Evolutionary conservation across 805 yeast species (phyloP), one percentile per base, ranked within the genome.

Genomic region (Candida pseudoglaebosa): DNA sequence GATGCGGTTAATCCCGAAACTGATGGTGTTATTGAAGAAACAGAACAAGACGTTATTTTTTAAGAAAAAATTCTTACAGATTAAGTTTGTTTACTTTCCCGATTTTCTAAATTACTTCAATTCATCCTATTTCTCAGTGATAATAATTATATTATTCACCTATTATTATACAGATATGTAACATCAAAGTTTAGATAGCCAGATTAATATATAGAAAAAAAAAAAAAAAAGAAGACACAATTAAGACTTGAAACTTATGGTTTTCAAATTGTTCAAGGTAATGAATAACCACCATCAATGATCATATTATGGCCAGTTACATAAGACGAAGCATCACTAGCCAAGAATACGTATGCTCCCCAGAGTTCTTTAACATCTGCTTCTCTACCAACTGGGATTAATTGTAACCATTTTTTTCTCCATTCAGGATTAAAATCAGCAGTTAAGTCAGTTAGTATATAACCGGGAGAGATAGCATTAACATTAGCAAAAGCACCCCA

Each of bases 401-500:
- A 54, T 32, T 51, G 51, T 56, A 59, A 63, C 74, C 74, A 69
- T 33, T 47, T 54, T 26, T 46, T 44, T 55, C 63, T 67, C 40
- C 57, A 45, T 8, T 59, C 62, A 2, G 50, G 50, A 18, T 54
- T 53, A 15, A 54, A 67, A 42, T 68, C 68, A 36, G 60, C 63
- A 6, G 66, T 52, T 36, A 69, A 63, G 17, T 66, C 72, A 9
- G 74, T 69, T 20, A 40, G 44, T 36, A 69, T 62, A 53, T 69
- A 69, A 22, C 74, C 74, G 10, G 74, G 74, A 14, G 70, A 62
- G 28, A 69, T 44, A 22, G 71, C 52, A 54, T 68, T 68, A 37
- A 66, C 70, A 48, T 73, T 54, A 24, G 65, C 70, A 42, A 70
- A 68, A 1, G 80, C 65, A 32, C 64, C 71, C 74, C 74, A 69